Evolutionary conservation across 225 moss, liverwort and hornwort genomes (phyloP).

Genomic region (Sphagnum contortum): DNA sequence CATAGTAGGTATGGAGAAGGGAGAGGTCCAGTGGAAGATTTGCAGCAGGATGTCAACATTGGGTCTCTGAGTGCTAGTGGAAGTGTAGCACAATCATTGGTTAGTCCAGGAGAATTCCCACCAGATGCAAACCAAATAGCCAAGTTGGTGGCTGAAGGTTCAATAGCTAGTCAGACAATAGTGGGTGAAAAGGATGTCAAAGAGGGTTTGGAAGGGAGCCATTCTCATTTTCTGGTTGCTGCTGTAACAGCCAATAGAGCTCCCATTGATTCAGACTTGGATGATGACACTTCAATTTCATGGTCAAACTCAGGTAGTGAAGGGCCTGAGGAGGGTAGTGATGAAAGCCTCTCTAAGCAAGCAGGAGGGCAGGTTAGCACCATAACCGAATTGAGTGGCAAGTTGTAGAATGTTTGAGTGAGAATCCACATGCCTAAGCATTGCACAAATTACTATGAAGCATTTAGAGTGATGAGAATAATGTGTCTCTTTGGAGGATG

Average conservation of each 20-base stretch:
- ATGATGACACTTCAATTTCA: conserved; percentile 25
- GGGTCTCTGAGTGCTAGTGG: neutral
- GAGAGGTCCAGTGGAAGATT: neutral
- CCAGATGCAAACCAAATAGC: too few relatives aligned
- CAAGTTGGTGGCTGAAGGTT: too few relatives aligned
- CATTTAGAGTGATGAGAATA: too few relatives aligned
- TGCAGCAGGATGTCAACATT: neutral
- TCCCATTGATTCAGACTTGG: conserved; percentile 12
- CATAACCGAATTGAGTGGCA: too few relatives aligned
- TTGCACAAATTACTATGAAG: too few relatives aligned
- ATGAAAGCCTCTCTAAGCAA: neutral
- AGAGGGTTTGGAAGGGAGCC: neutral
- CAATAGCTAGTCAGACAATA: too few relatives aligned
- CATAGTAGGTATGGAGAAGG: neutral
- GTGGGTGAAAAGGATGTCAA: neutral
- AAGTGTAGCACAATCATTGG: too few relatives aligned
- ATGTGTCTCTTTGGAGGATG: too few relatives aligned
- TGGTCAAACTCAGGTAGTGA: conserved; percentile 37
- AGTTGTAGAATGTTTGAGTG: too few relatives aligned
- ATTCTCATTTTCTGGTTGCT: conserved; percentile 13
- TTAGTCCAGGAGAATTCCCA: too few relatives aligned
- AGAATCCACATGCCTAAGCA: too few relatives aligned
- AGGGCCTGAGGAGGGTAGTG: conserved; percentile 5
- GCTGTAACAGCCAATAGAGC: conserved; percentile 15
- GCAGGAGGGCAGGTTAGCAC: conserved; percentile 5